phyloP scores from a whole-genome alignment of 2,329 filamentous ascomycete genomes.

The Trichoderma semiorbis region DNA sequence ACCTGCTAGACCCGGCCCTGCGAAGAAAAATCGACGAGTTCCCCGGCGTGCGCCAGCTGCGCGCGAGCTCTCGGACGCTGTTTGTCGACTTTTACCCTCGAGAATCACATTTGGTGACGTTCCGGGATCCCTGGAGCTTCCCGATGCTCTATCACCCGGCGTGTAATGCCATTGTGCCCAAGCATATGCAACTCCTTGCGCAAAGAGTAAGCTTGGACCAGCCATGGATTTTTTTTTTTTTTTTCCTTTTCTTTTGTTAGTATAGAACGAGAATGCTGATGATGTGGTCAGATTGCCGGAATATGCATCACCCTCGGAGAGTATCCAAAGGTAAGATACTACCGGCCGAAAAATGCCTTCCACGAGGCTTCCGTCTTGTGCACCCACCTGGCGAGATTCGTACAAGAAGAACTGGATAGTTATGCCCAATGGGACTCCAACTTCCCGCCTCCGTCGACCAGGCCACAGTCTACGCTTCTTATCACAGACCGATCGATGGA shows the following conservation, averaged over 20 bases:
- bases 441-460: constrained; percentile 74
- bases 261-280: constrained; percentile 9
- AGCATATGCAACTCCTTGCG: constrained; percentile 79
- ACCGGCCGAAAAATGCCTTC: constrained; percentile 66
- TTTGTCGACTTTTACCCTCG: constrained; percentile 86
- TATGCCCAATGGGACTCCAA: constrained; percentile 81
- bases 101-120: constrained; percentile 87
- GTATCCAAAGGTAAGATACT: constrained; percentile 90
- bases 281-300: constrained; percentile 39
- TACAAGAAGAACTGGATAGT: constrained; percentile 85
- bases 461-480: constrained; percentile 78
- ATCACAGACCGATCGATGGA: constrained; percentile 95
- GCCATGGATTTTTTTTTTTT: not conserved
- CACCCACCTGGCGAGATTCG: constrained; percentile 81
- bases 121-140: constrained; percentile 94
- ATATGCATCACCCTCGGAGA: constrained; percentile 91
- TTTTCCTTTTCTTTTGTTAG: no score
- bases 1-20: constrained; percentile 65
- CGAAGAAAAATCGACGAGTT: constrained; percentile 73
- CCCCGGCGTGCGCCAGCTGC: constrained; percentile 64
- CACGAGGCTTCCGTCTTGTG: constrained; percentile 89
- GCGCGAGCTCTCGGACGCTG: constrained; percentile 76
- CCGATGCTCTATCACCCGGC: constrained; percentile 85
- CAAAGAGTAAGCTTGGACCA: constrained; percentile 65
- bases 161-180: constrained; percentile 78